phyloP scores from a whole-genome alignment of 1,284 basidiomycete genomes.

The Cryptococcus amylolentus region DNA sequence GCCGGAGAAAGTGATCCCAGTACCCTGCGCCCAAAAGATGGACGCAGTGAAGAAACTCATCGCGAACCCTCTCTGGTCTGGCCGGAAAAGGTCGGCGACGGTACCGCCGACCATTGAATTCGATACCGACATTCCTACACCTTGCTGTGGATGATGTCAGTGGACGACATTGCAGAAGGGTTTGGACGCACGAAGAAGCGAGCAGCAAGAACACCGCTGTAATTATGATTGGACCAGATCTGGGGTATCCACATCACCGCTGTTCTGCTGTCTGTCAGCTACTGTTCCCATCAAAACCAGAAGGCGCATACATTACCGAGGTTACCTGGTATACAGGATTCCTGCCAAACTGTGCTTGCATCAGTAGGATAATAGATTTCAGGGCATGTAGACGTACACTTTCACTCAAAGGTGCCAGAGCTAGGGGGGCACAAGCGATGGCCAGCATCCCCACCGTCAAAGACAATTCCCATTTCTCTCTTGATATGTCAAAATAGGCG shows the following conservation, averaged over 20 bases:
- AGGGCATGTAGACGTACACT: constrained; percentile 19
- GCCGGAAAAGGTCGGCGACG: constrained; percentile 46
- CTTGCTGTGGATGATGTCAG: constrained; percentile 26
- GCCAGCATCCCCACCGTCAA: constrained; percentile 32
- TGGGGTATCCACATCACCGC: constrained; percentile 47
- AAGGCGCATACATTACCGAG: constrained; percentile 28
- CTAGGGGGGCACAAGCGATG: constrained; percentile 39
- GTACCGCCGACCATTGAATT: constrained; percentile 46
- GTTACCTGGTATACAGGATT: constrained; percentile 42
- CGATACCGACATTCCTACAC: constrained; percentile 32
- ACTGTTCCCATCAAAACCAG: not conserved
- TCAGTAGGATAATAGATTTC: not conserved
- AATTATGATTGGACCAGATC: constrained; percentile 30
- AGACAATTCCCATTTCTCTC: constrained; percentile 23
- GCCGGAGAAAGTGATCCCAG: constrained; percentile 7
- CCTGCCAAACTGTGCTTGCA: constrained; percentile 26
- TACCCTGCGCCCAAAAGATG: constrained; percentile 45
- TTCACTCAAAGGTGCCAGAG: constrained; percentile 45
- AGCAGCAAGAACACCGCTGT: constrained; percentile 39
- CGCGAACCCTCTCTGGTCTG: constrained; percentile 41
- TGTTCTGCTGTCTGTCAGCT: constrained; percentile 12
- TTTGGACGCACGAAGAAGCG: constrained; percentile 26
- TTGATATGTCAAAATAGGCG: constrained; percentile 26
- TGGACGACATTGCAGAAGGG: not conserved
- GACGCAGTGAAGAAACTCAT: constrained; percentile 50